Conservation (phyloP, 2,329 filamentous ascomycete species). For the Alternaria arborescens region DNA sequence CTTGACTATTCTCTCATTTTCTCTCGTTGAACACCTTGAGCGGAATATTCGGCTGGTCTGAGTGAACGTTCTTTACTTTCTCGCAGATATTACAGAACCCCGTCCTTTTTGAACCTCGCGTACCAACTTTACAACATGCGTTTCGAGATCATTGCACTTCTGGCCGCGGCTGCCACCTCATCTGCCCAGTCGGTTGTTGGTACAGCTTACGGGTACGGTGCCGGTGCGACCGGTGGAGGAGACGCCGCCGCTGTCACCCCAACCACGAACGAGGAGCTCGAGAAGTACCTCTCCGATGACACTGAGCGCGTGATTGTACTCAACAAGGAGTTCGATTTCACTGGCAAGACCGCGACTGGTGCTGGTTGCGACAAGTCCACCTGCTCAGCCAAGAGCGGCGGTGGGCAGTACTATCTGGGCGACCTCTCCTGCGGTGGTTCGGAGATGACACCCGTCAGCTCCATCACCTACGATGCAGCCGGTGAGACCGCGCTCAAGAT, state of each 20-base stretch:
- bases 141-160: conserved; percentile 26
- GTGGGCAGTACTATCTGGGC: conserved; percentile 34
- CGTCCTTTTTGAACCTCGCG: neutral
- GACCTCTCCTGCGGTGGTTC: conserved; percentile 29
- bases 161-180: conserved; percentile 25
- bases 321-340: conserved; percentile 37
- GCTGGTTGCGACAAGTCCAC: conserved; percentile 31
- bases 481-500: conserved; percentile 44
- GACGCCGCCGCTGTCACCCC: conserved; percentile 32
- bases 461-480: conserved; percentile 48
- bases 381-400: conserved; percentile 22
- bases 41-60: conserved; percentile 35
- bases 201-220: conserved; percentile 36
- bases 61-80: conserved; percentile 25
- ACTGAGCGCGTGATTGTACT: conserved; percentile 32
- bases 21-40: conserved; percentile 28
- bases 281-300: conserved; percentile 30
- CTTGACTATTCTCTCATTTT: conserved; percentile 17
- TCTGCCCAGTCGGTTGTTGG: conserved; percentile 36
- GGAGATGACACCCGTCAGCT: conserved; percentile 32
- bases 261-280: conserved; percentile 33
- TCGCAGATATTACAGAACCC: neutral
- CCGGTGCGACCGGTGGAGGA: conserved; percentile 36
- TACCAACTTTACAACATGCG: conserved; percentile 22
- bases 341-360: conserved; percentile 30